Percentiles rank a stretch among this genome's conserved stretches.
phyloP scores from a whole-genome alignment of 176 grass and related monocot genomes.

The Musa acuminata region DNA sequence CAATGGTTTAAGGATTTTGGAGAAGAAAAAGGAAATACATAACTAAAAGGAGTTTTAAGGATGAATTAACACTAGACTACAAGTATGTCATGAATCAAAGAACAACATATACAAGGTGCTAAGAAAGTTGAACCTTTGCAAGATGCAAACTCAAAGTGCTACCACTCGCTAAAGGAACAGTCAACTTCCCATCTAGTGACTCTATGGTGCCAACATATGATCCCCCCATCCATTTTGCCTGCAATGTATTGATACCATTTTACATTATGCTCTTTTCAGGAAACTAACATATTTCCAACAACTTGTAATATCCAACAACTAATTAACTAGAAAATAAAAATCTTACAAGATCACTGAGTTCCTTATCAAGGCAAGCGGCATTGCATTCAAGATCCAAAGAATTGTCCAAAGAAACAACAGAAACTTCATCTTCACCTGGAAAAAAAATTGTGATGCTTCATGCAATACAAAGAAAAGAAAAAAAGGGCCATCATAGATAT shows the following conservation, averaged over 20 bases:
- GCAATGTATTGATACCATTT: background rate
- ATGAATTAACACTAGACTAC: background rate
- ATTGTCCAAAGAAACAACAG: constrained; percentile 55
- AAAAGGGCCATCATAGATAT: constrained; percentile 7
- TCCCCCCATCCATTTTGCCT: constrained; percentile 75
- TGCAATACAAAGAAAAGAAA: background rate
- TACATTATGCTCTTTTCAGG: constrained; percentile 7
- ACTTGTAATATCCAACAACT: background rate
- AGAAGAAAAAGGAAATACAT: background rate
- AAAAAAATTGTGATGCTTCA: constrained; percentile 27
- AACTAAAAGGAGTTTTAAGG: background rate
- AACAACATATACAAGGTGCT: constrained; percentile 9
- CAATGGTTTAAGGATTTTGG: background rate
- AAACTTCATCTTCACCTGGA: constrained; percentile 68
- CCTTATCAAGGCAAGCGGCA: constrained; percentile 54
- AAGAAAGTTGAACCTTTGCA: constrained; percentile 45
- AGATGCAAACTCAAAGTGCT: constrained; percentile 51
- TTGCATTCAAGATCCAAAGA: constrained; percentile 39
- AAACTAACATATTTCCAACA: background rate
- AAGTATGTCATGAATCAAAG: background rate
- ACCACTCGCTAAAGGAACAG: constrained; percentile 65
- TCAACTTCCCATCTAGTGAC: constrained; percentile 36
- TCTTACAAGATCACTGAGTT: constrained; percentile 62
- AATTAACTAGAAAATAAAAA: constrained; percentile 8
- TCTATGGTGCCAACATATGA: constrained; percentile 41